Conservation (phyloP, 2,329 filamentous ascomycete species). For the Aureobasidium sp. region DNA sequence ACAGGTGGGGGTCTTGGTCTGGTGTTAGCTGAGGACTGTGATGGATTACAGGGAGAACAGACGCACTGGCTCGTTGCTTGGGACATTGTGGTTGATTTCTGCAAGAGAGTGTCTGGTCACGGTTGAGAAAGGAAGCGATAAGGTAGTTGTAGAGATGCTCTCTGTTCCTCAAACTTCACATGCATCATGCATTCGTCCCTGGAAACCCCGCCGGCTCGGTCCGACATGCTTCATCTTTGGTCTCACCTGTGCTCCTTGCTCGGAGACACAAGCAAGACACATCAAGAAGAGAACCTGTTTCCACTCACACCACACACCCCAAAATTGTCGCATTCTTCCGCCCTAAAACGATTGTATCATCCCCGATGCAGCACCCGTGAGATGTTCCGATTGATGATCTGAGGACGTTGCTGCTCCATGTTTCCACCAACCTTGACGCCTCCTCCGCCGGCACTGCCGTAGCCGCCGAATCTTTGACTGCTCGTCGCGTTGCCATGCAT, state of each 20-base stretch:
- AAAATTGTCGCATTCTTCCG: neutral
- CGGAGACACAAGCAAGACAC: too few relatives aligned
- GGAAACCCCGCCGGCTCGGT: neutral
- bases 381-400: neutral
- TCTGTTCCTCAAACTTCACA: neutral
- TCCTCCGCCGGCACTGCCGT: conserved; percentile 20
- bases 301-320: too few relatives aligned
- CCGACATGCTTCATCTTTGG: neutral
- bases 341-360: neutral
- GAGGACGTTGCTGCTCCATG: neutral
- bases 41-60: neutral
- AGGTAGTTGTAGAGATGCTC: neutral
- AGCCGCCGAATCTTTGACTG: conserved; percentile 19
- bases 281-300: too few relatives aligned
- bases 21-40: neutral
- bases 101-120: neutral
- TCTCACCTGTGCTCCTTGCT: neutral
- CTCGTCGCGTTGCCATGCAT: conserved; percentile 19
- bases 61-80: conserved; percentile 1
- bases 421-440: conserved; percentile 25
- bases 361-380: neutral
- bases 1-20: conserved; percentile 62
- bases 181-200: neutral
- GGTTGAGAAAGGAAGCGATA: neutral
- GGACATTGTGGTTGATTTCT: neutral